Base-by-base conservation (phyloP, 139 green algal species). In the Axilococcus clingmanii region DNA sequence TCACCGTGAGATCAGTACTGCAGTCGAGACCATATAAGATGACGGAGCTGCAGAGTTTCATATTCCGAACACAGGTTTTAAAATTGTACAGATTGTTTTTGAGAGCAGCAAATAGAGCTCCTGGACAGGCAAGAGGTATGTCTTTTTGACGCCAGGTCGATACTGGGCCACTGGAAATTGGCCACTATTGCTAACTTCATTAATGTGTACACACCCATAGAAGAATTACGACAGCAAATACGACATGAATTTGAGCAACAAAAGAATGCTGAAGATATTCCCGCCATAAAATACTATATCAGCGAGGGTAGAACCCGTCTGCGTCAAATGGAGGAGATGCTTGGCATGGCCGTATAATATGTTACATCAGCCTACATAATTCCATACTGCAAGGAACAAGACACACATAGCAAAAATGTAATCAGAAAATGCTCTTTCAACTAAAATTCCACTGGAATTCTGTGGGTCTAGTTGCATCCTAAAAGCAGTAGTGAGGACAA, bases 371-470 rank as follows among this genome's bases (percentile, higher is more conserved):
- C 82, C 82, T 34, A 91, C 80, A 62, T 85, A 89, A 58, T 83
- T 85, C 61, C 66, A 83, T 1, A 75, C 64, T 33, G 80, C 60
- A 4, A 91, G 38, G 50, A 83, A 82, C 4, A 93, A 61, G 16
- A 84, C 57, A 14, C 67, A 48, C 57, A 73, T 81, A 19, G 76
- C 78, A 0, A 93, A 46, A 19, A 75, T 68, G 35, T 86, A 91
- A 52, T 90, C 84, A n/a, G 75, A 78, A 59, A 86, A 84, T n/a
- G 81, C 84, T 0, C 71, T 51, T 49, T 85, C 40, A 31, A 15
- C 71, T 35, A 63, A 65, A n/a, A n/a, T n/a, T n/a, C n/a, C 4
- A 43, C 9, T 0, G 8, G 9, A 12, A 43, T 43, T 6, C 17
- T 52, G 8, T 25, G 2, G 28, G 16, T n/a, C 27, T 29, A 36